phyloP scores from a whole-genome alignment of 1,284 basidiomycete species.

The Ganoderma multipileum region DNA sequence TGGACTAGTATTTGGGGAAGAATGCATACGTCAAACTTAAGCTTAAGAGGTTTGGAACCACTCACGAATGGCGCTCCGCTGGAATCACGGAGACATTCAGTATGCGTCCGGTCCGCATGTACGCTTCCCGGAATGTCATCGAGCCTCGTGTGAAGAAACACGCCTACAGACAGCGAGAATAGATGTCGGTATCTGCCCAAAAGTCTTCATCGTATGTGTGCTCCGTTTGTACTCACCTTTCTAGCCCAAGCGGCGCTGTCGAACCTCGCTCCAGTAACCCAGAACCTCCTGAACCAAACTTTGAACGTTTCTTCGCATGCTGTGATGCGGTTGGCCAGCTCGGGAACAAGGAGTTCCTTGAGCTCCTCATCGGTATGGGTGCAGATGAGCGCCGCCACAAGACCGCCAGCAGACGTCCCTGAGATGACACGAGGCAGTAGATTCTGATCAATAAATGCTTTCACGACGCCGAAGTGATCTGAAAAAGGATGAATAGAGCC shows the following conservation, averaged over 20 bases:
- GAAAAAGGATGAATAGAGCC: not conserved
- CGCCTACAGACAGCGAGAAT: constrained; percentile 45
- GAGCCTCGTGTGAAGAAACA: constrained; percentile 94
- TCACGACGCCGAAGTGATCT: constrained; percentile 93
- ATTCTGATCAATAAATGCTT: constrained; percentile 89
- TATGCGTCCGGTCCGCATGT: constrained; percentile 90
- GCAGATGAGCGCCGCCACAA: constrained; percentile 87
- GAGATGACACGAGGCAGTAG: constrained; percentile 90
- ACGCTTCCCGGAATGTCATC: constrained; percentile 96
- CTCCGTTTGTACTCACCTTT: constrained; percentile 60
- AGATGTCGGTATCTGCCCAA: not conserved
- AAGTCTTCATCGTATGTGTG: not conserved
- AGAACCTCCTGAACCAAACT: constrained; percentile 85
- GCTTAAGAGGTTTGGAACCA: constrained; percentile 20
- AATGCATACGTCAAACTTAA: not conserved
- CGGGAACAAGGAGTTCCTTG: constrained; percentile 77
- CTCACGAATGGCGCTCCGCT: constrained; percentile 90
- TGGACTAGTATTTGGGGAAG: constrained; percentile 57
- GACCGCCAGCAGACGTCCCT: constrained; percentile 93
- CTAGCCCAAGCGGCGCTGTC: constrained; percentile 91
- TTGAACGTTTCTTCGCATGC: constrained; percentile 88
- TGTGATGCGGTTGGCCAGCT: constrained; percentile 87
- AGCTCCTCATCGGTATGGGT: constrained; percentile 93
- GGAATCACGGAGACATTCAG: constrained; percentile 97
- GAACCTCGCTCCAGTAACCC: constrained; percentile 92